phyloP scores from a whole-genome alignment of 23 red algal genomes.

The Cyanidioschyzon merolae region DNA sequence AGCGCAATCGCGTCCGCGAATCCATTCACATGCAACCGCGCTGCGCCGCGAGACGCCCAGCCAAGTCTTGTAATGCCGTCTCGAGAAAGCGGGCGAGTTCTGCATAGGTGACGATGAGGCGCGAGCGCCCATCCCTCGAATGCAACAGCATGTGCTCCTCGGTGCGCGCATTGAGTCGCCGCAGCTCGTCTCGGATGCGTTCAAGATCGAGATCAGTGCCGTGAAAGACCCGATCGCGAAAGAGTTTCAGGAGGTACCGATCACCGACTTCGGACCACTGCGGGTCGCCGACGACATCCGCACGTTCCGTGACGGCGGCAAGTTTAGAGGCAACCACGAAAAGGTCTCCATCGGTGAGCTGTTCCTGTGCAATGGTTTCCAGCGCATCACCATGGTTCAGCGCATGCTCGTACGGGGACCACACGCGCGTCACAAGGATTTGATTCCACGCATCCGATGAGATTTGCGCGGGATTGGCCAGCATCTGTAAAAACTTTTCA shows the following conservation, averaged over 20 bases:
- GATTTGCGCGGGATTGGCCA: background rate
- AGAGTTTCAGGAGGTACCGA: conserved; percentile 64
- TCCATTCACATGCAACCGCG: background rate
- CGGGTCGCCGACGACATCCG: conserved; percentile 32
- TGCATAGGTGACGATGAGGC: conserved; percentile 48
- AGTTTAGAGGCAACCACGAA: conserved; percentile 40
- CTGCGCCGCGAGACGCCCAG: background rate
- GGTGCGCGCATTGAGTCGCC: conserved; percentile 45
- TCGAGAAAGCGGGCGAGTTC: conserved; percentile 51
- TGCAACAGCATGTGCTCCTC: conserved; percentile 52
- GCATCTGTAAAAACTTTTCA: conserved; percentile 19
- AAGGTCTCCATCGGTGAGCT: conserved; percentile 41
- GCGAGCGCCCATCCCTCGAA: conserved; percentile 42
- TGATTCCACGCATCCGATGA: background rate
- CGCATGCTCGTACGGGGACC: conserved; percentile 36
- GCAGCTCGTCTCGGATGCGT: conserved; percentile 55
- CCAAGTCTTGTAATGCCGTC: background rate
- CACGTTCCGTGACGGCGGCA: conserved; percentile 52
- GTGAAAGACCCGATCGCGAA: conserved; percentile 76
- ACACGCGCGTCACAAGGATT: conserved; percentile 38
- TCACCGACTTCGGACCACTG: conserved; percentile 69
- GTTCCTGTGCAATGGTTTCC: conserved; percentile 26
- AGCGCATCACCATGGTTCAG: conserved; percentile 48
- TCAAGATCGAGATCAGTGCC: conserved; percentile 54
- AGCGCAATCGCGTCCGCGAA: no score